Percentiles rank a stretch among this genome's conserved stretches.
Conservation (phyloP, 139 green algal species). For the Chlorella sp. region DNA sequence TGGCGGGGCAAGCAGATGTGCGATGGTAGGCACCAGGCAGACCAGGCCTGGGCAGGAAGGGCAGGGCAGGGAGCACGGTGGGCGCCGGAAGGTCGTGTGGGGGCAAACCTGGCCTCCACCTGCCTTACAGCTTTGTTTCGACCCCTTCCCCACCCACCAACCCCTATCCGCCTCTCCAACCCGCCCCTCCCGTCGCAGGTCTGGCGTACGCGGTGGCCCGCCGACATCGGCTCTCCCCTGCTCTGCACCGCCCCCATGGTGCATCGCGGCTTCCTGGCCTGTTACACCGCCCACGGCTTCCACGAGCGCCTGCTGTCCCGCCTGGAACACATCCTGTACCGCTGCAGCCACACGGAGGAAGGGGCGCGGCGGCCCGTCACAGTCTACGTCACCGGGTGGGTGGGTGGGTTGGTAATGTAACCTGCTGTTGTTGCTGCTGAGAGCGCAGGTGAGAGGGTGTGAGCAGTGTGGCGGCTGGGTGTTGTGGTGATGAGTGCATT, state of each 20-base stretch:
- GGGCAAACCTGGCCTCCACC: too few species aligned
- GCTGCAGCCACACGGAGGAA: conserved; percentile 22
- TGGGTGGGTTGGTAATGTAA: neutral
- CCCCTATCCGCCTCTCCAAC: neutral
- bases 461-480: too few species aligned
- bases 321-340: conserved; percentile 34
- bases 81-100: too few species aligned
- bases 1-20: too few species aligned
- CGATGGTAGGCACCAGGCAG: too few species aligned
- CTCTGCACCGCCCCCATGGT: conserved; percentile 35
- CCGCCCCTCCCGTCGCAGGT: neutral
- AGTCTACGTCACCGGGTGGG: conserved; percentile 35
- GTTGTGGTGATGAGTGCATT: too few species aligned
- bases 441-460: too few species aligned
- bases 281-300: conserved; percentile 37
- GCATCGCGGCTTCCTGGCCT: conserved; percentile 31
- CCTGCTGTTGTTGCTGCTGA: too few species aligned
- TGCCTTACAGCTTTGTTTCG: too few species aligned
- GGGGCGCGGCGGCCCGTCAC: conserved; percentile 5
- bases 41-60: too few species aligned
- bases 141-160: neutral
- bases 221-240: neutral
- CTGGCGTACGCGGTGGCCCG: conserved; percentile 30
- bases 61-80: too few species aligned
- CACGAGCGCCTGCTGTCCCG: conserved; percentile 33